phyloP scores from a whole-genome alignment of 352 stramenopile genomes.

The Phytophthora quininea region DNA sequence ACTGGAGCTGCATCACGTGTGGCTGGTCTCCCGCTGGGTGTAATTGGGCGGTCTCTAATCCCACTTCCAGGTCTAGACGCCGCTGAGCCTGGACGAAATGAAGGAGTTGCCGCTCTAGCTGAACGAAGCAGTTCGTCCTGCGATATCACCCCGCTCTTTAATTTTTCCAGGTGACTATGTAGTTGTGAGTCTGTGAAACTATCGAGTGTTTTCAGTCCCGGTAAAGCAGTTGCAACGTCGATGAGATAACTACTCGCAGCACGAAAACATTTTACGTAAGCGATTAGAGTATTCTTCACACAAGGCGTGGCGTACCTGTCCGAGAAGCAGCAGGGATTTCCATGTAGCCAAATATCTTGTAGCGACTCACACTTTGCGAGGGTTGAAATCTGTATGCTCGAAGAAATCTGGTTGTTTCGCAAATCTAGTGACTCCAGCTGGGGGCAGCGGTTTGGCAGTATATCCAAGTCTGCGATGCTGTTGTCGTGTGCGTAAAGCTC shows the following conservation, averaged over 20 bases:
- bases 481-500: slow-evolving; percentile 79
- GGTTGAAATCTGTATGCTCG: slow-evolving; percentile 21
- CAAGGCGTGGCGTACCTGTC: slow-evolving; percentile 30
- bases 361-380: slow-evolving; percentile 39
- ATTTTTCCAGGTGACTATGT: slow-evolving; percentile 45
- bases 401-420: slow-evolving; percentile 59
- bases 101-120: slow-evolving; percentile 45
- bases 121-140: slow-evolving; percentile 39
- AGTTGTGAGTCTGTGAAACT: slow-evolving; percentile 55
- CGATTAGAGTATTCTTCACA: neutral
- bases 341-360: slow-evolving; percentile 71
- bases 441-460: slow-evolving; percentile 39
- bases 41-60: slow-evolving; percentile 25
- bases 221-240: slow-evolving; percentile 46
- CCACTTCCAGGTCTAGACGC: slow-evolving; percentile 44
- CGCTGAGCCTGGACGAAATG: slow-evolving; percentile 31
- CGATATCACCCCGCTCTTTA: slow-evolving; percentile 47
- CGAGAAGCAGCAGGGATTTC: slow-evolving; percentile 71
- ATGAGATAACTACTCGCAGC: slow-evolving; percentile 52
- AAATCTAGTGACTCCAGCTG: slow-evolving; percentile 78
- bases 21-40: slow-evolving; percentile 36
- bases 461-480: slow-evolving; percentile 37
- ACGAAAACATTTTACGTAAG: neutral
- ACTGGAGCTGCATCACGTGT: slow-evolving; percentile 48
- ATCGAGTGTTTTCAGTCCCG: slow-evolving; percentile 70